These are phyloP conservation scores for Acorus gramineus DNA, from an alignment of 106 monocot genomes.

Conservation along the genomic window DNA sequence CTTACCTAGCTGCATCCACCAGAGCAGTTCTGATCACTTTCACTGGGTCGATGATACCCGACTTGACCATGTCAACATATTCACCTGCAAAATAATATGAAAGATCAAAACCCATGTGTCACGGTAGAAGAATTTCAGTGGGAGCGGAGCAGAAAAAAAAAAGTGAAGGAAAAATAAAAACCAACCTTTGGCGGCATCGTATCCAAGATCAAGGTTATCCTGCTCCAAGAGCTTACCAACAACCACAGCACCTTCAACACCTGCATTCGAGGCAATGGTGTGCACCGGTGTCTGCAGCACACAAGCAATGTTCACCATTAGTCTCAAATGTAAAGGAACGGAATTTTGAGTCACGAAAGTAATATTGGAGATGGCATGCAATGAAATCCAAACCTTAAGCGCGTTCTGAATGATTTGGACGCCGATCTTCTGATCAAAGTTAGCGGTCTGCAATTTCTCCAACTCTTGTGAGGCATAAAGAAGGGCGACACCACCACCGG, in stretches of 20 bases:
- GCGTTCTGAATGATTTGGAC: slow-evolving; percentile 76
- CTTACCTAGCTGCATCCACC: slow-evolving; percentile 78
- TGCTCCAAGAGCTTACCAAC: slow-evolving; percentile 75
- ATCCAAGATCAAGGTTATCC: slow-evolving; percentile 59
- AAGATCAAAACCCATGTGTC: not conserved
- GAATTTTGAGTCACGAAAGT: not conserved
- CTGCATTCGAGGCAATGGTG: slow-evolving; percentile 56
- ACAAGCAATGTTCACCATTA: not conserved
- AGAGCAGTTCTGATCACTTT: slow-evolving; percentile 82
- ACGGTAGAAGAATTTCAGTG: not conserved
- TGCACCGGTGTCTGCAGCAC: slow-evolving; percentile 48
- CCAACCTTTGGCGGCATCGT: slow-evolving; percentile 71
- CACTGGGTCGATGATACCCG: slow-evolving; percentile 76
- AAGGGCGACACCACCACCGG: slow-evolving; percentile 69
- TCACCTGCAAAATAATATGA: slow-evolving; percentile 34
- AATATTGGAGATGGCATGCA: too few species aligned
- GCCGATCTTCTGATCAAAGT: slow-evolving; percentile 76
- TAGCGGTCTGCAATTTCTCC: slow-evolving; percentile 52
- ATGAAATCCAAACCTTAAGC: slow-evolving; percentile 24
- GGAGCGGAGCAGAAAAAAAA: not conserved
- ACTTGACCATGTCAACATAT: slow-evolving; percentile 69
- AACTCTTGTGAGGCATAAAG: slow-evolving; percentile 60
- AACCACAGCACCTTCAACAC: slow-evolving; percentile 62
- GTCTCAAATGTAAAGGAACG: not conserved
- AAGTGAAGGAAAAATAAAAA: not conserved